phyloP scores from a whole-genome alignment of 352 stramenopile genomes.

The Phytophthora brassicae region DNA sequence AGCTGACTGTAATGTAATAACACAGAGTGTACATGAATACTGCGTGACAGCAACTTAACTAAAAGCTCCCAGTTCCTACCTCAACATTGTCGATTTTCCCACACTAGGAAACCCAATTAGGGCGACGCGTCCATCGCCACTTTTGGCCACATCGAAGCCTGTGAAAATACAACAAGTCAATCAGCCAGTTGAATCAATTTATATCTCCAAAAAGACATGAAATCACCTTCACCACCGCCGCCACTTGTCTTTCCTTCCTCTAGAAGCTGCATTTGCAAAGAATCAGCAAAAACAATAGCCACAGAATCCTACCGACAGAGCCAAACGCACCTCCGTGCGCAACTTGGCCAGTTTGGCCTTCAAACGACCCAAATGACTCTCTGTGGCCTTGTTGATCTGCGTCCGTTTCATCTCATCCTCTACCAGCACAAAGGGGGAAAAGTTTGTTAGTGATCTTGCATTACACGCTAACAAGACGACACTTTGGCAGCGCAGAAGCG shows the following conservation, averaged over 20 bases:
- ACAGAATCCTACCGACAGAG: neutral
- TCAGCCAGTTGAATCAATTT: no score
- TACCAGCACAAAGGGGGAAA: conserved; percentile 23
- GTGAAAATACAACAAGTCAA: neutral
- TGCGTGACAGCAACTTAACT: neutral
- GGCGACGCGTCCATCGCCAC: conserved; percentile 96
- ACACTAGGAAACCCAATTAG: conserved; percentile 95
- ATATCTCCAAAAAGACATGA: neutral
- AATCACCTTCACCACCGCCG: conserved; percentile 73
- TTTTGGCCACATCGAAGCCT: conserved; percentile 95
- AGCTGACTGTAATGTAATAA: conserved; percentile 69
- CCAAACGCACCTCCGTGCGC: conserved; percentile 86
- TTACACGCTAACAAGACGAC: no score
- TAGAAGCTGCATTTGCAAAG: conserved; percentile 49
- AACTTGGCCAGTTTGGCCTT: conserved; percentile 99
- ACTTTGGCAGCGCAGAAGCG: no score
- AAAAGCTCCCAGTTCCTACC: conserved; percentile 24
- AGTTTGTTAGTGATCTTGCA: neutral
- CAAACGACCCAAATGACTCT: conserved; percentile 90
- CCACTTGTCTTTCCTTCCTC: conserved; percentile 79
- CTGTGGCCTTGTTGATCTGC: conserved; percentile 98
- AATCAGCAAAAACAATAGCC: neutral
- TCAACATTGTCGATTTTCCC: conserved; percentile 88
- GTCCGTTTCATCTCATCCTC: conserved; percentile 97
- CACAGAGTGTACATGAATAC: neutral